Percentiles rank a stretch among this genome's conserved stretches.
These are phyloP conservation scores for Hygrophila difformis DNA, from an alignment of 257 asterid species.

Conservation along the genomic window DNA sequence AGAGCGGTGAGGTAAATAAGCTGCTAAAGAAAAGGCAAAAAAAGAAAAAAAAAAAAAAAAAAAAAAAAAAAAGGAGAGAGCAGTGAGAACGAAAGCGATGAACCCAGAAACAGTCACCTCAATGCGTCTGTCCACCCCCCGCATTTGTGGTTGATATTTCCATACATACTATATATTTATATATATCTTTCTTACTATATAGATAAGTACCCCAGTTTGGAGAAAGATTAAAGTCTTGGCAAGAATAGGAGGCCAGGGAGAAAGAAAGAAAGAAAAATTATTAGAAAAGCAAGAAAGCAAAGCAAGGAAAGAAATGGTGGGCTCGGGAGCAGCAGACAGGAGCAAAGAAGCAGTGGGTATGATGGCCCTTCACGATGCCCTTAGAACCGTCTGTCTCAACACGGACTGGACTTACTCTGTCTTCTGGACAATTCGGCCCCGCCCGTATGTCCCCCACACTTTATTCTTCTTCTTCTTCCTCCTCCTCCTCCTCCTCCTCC, in stretches of 20 bases:
- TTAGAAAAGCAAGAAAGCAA: slow-evolving; percentile 17
- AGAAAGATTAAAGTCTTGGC: slow-evolving; percentile 14
- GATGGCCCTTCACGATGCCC: slow-evolving; percentile 99
- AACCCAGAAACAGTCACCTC: no score
- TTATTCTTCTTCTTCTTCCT: not conserved
- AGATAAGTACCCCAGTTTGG: no score
- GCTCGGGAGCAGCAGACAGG: slow-evolving; percentile 93
- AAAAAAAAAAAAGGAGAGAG: no score
- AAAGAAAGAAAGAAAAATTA: no score
- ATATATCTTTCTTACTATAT: slow-evolving; percentile 17
- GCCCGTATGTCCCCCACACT: slow-evolving; percentile 68
- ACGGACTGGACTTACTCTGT: slow-evolving; percentile 99
- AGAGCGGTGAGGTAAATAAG: no score
- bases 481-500: slow-evolving; percentile 9
- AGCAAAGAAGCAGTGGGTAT: slow-evolving; percentile 99
- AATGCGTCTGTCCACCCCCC: not conserved
- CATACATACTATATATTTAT: slow-evolving; percentile 12
- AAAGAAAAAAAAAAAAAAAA: no score
- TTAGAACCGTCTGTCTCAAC: slow-evolving; percentile 85
- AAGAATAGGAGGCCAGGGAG: slow-evolving; percentile 1
- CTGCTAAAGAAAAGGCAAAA: no score
- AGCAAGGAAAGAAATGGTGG: slow-evolving; percentile 84
- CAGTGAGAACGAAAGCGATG: no score
- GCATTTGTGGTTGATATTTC: slow-evolving; percentile 31
- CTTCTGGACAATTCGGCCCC: slow-evolving; percentile 99